A percentile compares a stretch with the other conserved stretches of the same genome.
These are phyloP conservation scores for Monosporascus sp. DNA, from an alignment of 2,329 filamentous ascomycete species.

Conservation along the genomic window DNA sequence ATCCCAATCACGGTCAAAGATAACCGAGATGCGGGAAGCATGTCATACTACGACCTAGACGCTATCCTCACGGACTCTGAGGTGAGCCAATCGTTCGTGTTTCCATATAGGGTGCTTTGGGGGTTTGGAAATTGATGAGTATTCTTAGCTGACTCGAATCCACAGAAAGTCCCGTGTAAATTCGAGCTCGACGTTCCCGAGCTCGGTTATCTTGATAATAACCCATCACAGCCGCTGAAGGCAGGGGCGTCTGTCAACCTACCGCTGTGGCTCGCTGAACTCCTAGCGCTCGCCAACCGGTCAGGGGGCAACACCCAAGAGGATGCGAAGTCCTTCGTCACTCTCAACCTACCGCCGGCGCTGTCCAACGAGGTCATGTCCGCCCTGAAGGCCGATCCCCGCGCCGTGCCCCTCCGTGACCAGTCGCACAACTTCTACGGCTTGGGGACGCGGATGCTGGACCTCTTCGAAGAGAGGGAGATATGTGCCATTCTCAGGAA, in stretches of 20 bases:
- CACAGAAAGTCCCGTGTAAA: slow-evolving; percentile 87
- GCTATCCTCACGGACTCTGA: slow-evolving; percentile 82
- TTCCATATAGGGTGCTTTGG: too few species aligned
- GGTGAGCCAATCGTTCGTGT: slow-evolving; percentile 37
- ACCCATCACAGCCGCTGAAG: slow-evolving; percentile 66
- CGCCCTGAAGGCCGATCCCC: slow-evolving; percentile 84
- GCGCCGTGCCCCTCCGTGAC: slow-evolving; percentile 76
- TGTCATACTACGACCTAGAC: slow-evolving; percentile 83
- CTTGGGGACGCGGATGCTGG: slow-evolving; percentile 78
- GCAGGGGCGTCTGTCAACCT: slow-evolving; percentile 74
- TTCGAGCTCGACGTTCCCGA: slow-evolving; percentile 87
- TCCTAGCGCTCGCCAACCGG: slow-evolving; percentile 69
- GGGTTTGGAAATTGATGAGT: too few species aligned
- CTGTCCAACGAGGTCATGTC: slow-evolving; percentile 78
- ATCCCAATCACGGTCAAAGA: background rate
- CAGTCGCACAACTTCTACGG: slow-evolving; percentile 86
- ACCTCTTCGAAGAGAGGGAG: slow-evolving; percentile 77
- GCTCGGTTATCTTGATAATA: slow-evolving; percentile 86
- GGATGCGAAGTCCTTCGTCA: slow-evolving; percentile 57
- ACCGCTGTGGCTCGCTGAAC: slow-evolving; percentile 91
- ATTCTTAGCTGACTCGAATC: slow-evolving; percentile 1
- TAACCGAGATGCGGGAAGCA: slow-evolving; percentile 21
- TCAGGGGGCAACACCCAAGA: slow-evolving; percentile 29
- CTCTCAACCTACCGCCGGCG: slow-evolving; percentile 74
- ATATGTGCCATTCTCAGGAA: slow-evolving; percentile 71